These are phyloP conservation scores for Exophiala sp. DNA, from an alignment of 2,329 filamentous ascomycete species.

Conservation along the genomic window DNA sequence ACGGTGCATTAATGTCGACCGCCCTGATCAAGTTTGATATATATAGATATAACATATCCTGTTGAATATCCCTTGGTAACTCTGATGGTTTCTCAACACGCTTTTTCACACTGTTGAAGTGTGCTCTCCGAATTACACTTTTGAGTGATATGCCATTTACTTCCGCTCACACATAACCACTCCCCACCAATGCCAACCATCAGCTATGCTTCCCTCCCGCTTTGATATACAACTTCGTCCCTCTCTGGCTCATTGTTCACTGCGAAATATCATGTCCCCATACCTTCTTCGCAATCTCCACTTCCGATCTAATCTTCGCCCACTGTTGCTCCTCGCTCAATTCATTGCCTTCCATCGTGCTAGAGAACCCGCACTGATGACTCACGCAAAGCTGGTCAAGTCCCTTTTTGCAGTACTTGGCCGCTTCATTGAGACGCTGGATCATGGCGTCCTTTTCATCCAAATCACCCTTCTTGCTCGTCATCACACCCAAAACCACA, in stretches of 20 bases:
- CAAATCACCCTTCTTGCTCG: conserved; percentile 56
- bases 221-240: neutral
- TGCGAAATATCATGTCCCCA: conserved; percentile 49
- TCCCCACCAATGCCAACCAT: neutral
- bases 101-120: conserved; percentile 1
- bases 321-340: conserved; percentile 56
- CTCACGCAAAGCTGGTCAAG: conserved; percentile 55
- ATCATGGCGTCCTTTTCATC: conserved; percentile 47
- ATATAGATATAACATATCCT: no score
- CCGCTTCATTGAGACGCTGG: conserved; percentile 46
- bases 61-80: no score
- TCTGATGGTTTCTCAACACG: no score
- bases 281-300: conserved; percentile 56
- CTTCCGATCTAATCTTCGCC: conserved; percentile 54
- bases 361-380: conserved; percentile 58
- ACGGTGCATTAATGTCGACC: no score
- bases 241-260: neutral
- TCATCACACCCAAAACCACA: conserved; percentile 56
- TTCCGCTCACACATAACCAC: neutral
- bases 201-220: neutral
- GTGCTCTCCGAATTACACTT: neutral
- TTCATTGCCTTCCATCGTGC: conserved; percentile 55
- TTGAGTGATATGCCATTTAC: neutral
- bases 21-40: no score
- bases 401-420: conserved; percentile 48